phyloP scores from a whole-genome alignment of 768 basidiomycete species.

The Lactifluus subvellereus region DNA sequence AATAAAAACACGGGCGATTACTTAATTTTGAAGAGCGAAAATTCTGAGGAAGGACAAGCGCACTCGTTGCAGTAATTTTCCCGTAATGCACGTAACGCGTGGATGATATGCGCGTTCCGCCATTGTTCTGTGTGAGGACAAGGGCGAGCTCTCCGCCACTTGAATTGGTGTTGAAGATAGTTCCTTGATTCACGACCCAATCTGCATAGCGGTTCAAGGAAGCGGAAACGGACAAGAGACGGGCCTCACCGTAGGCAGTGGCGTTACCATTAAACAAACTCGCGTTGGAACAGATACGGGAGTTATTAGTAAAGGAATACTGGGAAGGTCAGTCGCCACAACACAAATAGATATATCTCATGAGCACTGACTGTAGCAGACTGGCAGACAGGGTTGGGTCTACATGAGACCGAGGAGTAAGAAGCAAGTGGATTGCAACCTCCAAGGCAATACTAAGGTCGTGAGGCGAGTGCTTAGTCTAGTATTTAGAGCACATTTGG shows the following conservation, averaged over 20 bases:
- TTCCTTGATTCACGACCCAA: slow-evolving; percentile 66
- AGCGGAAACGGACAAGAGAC: neutral
- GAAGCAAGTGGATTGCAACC: slow-evolving; percentile 83
- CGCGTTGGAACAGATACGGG: slow-evolving; percentile 58
- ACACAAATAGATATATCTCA: neutral
- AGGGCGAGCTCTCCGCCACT: slow-evolving; percentile 61
- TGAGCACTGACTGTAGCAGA: slow-evolving; percentile 44
- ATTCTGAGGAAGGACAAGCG: slow-evolving; percentile 15
- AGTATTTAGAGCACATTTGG: neutral
- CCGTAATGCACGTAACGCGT: slow-evolving; percentile 84
- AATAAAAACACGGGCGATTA: neutral
- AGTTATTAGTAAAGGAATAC: slow-evolving; percentile 60
- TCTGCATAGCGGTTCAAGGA: slow-evolving; percentile 35
- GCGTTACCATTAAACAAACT: slow-evolving; percentile 72
- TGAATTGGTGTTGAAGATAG: slow-evolving; percentile 56
- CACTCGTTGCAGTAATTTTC: slow-evolving; percentile 58
- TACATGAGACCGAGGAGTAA: slow-evolving; percentile 56
- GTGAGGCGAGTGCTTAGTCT: neutral
- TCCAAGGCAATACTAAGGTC: slow-evolving; percentile 66
- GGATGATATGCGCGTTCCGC: slow-evolving; percentile 72
- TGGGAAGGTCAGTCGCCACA: slow-evolving; percentile 26
- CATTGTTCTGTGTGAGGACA: slow-evolving; percentile 60
- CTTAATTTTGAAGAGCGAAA: slow-evolving; percentile 15
- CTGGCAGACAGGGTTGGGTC: slow-evolving; percentile 66
- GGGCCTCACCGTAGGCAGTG: slow-evolving; percentile 49